phyloP scores from a whole-genome alignment of 306 rosid genomes.

The Luffa acutangula region DNA sequence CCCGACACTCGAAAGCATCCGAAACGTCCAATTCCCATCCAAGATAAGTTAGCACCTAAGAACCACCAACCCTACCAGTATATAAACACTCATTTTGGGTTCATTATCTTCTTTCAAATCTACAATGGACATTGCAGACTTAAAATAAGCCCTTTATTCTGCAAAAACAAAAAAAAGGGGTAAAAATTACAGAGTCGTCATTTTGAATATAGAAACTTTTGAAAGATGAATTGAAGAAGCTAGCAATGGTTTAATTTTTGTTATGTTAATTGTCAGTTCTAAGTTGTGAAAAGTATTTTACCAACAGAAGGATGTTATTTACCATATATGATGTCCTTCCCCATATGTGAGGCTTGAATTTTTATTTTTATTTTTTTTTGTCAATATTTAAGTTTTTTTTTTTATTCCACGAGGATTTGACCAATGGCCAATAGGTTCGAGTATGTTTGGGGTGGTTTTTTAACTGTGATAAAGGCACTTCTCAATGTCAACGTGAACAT shows the following conservation, averaged over 20 bases:
- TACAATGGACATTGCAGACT: not conserved
- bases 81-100: not conserved
- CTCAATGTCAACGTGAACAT: too few relatives aligned
- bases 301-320: not conserved
- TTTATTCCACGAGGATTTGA: too few relatives aligned
- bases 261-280: not conserved
- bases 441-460: too few relatives aligned
- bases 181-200: not conserved
- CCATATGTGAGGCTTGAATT: not conserved
- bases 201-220: not conserved
- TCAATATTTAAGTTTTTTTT: not conserved
- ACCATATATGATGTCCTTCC: not conserved
- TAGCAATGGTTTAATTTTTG: not conserved
- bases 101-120: not conserved
- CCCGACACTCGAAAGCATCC: slow-evolving; percentile 7
- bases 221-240: not conserved
- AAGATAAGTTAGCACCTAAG: slow-evolving; percentile 19
- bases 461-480: too few relatives aligned
- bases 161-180: not conserved
- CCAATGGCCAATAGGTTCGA: too few relatives aligned
- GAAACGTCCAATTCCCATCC: slow-evolving; percentile 16
- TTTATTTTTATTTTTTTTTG: not conserved
- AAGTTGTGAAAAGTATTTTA: not conserved
- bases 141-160: too few relatives aligned
- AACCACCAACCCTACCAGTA: not conserved